Conservation (phyloP, 768 basidiomycete species). For the Termitomyces sp. region DNA sequence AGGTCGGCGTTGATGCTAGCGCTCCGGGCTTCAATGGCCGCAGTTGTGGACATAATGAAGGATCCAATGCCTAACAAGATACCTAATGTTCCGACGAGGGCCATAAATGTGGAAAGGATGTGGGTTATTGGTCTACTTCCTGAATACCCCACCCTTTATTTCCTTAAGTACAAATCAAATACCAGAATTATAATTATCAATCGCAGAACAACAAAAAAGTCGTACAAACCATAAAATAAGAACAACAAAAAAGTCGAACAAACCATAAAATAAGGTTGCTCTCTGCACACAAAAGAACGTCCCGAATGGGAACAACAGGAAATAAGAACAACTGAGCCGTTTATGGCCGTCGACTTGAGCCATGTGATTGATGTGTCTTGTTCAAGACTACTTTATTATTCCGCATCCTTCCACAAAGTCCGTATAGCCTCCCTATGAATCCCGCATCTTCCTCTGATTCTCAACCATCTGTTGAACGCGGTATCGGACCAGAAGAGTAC, state of each 20-base stretch:
- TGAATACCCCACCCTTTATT: background rate
- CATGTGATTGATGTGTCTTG: background rate
- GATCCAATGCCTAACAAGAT: background rate
- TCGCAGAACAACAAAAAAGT: too few species aligned
- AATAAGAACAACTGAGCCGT: background rate
- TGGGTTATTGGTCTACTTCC: background rate
- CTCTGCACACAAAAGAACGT: too few species aligned
- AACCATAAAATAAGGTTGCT: background rate
- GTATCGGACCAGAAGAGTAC: background rate
- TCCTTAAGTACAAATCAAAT: background rate
- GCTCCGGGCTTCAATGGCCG: background rate
- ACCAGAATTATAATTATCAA: too few species aligned
- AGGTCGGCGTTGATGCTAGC: background rate
- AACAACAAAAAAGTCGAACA: too few species aligned
- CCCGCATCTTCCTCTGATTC: background rate
- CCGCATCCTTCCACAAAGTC: background rate
- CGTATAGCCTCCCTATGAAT: background rate
- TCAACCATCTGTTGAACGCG: background rate
- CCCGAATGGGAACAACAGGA: background rate
- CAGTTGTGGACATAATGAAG: background rate
- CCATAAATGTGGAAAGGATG: background rate
- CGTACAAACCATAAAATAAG: background rate
- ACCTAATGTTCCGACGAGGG: background rate
- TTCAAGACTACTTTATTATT: background rate
- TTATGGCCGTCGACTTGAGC: background rate